These are phyloP conservation scores for Diphasiastrum complanatum DNA, from an alignment of 83 land plant genomes.

Conservation along the genomic window DNA sequence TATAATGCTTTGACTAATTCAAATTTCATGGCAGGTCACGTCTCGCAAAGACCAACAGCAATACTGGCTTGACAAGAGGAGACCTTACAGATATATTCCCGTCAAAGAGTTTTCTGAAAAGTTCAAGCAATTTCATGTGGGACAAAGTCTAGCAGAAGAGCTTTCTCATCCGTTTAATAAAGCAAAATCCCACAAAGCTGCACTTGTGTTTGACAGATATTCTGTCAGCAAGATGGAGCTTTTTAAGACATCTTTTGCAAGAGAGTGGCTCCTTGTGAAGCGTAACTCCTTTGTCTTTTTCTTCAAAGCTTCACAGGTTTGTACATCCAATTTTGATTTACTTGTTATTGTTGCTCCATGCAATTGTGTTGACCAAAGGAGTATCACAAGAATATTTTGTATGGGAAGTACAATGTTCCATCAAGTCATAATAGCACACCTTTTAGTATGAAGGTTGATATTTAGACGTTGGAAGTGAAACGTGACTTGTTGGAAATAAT, in stretches of 20 bases:
- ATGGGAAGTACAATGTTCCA: too few relatives aligned
- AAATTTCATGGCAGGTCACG: neutral
- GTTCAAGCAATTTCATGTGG: neutral
- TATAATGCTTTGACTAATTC: neutral
- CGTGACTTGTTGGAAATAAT: constrained; percentile 14
- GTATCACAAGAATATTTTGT: too few relatives aligned
- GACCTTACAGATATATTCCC: neutral
- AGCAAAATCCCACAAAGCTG: neutral
- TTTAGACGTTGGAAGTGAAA: too few relatives aligned
- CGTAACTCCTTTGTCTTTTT: neutral
- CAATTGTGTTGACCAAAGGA: too few relatives aligned
- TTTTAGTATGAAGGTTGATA: too few relatives aligned
- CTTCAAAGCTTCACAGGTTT: constrained; percentile 1
- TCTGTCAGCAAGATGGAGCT: neutral
- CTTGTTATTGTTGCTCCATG: neutral
- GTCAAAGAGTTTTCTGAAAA: neutral
- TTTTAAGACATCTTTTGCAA: neutral
- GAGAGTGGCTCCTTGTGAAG: neutral
- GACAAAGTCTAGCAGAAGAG: neutral
- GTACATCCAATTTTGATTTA: neutral
- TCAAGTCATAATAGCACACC: too few relatives aligned
- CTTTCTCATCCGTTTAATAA: constrained; percentile 1
- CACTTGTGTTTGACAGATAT: neutral
- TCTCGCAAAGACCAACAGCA: constrained; percentile 1
- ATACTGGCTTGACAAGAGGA: neutral